Evolutionary conservation across 495 filamentous ascomycete genomes (phyloP).

Genomic region (Xylaria scruposa): DNA sequence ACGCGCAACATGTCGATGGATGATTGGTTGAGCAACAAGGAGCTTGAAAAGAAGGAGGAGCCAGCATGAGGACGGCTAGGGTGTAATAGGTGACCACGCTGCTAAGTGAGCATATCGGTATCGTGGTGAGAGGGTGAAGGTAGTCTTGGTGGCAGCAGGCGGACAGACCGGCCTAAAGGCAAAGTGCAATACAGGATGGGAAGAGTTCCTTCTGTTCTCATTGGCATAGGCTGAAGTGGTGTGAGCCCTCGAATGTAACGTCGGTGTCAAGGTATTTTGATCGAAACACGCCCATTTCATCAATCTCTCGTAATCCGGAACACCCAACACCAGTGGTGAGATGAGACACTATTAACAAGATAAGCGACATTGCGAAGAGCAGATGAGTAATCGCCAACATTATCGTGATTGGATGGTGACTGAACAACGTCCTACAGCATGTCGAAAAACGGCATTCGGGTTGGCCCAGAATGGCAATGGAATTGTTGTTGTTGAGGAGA

Average conservation of each 20-base stretch:
- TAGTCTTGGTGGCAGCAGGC: constrained; percentile 4
- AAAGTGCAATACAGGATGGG: constrained; percentile 3
- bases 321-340: constrained; percentile 3
- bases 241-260: constrained; percentile 25
- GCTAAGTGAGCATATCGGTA: constrained; percentile 11
- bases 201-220: background rate
- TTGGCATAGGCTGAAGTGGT: constrained; percentile 22
- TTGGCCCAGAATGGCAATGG: background rate
- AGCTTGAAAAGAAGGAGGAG: constrained; percentile 18
- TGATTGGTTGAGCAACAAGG: constrained; percentile 32
- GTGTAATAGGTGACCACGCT: background rate
- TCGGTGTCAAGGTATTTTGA: constrained; percentile 23
- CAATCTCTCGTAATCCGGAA: constrained; percentile 10
- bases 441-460: background rate
- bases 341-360: background rate
- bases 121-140: constrained; percentile 9
- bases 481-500: background rate
- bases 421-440: background rate
- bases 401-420: constrained; percentile 19
- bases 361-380: constrained; percentile 10
- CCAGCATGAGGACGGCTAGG: constrained; percentile 7
- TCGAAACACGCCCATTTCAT: constrained; percentile 18
- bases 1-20: constrained; percentile 37
- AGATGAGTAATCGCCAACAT: constrained; percentile 10
- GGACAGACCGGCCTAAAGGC: constrained; percentile 22